A percentile compares a stretch with the other conserved stretches of the same genome.
phyloP scores from a whole-genome alignment of 805 yeast genomes.

The Starmera amethionina region DNA sequence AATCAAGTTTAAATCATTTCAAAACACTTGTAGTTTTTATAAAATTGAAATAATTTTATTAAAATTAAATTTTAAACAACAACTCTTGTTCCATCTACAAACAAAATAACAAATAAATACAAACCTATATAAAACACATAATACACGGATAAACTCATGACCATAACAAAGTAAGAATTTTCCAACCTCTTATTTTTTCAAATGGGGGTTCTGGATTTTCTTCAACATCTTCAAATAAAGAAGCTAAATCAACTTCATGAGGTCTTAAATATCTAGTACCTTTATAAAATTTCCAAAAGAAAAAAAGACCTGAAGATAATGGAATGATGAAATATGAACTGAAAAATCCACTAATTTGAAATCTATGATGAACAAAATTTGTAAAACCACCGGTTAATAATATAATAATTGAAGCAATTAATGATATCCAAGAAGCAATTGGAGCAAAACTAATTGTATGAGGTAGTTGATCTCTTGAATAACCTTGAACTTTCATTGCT shows the following conservation, averaged over 20 bases:
- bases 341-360: conserved; percentile 3
- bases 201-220: too few species aligned
- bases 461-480: conserved; percentile 22
- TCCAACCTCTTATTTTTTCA: too few species aligned
- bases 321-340: conserved; percentile 13
- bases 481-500: conserved; percentile 31
- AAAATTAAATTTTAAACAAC: too few species aligned
- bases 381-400: conserved; percentile 27
- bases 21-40: too few species aligned
- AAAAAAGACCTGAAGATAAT: conserved; percentile 16
- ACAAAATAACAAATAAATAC: too few species aligned
- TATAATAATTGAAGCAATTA: conserved; percentile 15
- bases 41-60: too few species aligned
- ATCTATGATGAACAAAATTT: conserved; percentile 22
- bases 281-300: conserved; percentile 24
- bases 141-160: too few species aligned
- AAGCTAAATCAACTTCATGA: too few species aligned
- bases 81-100: too few species aligned
- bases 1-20: too few species aligned
- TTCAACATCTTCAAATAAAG: too few species aligned
- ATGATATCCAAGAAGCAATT: conserved; percentile 21
- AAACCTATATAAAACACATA: too few species aligned
- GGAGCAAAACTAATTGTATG: conserved; percentile 19
- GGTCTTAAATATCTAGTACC: conserved; percentile 20
- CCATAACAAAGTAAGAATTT: conserved; percentile 6